Evolutionary conservation across 352 stramenopile genomes (phyloP), one percentile per base, ranked within the genome.

Genomic region (Phytophthora crassamura): DNA sequence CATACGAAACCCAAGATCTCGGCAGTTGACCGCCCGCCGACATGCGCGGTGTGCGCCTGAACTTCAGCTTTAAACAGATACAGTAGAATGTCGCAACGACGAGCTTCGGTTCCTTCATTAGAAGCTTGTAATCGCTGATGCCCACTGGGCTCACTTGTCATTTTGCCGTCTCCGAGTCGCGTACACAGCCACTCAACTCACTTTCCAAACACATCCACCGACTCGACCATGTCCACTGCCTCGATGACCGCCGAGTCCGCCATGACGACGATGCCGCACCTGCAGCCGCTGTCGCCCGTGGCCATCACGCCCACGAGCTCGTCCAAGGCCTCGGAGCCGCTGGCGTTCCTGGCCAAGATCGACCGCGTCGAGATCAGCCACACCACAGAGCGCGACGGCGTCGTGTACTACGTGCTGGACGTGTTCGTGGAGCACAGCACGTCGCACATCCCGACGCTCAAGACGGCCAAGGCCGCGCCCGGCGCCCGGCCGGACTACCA

Each of bases 371-470:
- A 85, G 59, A 82, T 88, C 54, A 75, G 74, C 38, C 49, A 38
- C 22, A 76, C 58, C 18, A 64, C 46, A 15, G 49, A 74, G 46
- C 77, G 80, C 34, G 60, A 68, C 7, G 73, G 77, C 15, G 77
- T 88, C 34, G 61, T 67, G 0, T 86, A 76, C 59, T n/a, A n/a
- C n/a, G n/a, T n/a, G n/a, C n/a, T n/a, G n/a, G n/a, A n/a, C n/a
- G n/a, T n/a, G n/a, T n/a, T 74, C 68, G 59, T 90, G 4, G 55
- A 90, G 63, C 75, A 78, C 52, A 65, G 65, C 34, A 75, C 80
- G 56, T 86, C 65, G 12, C 80, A 78, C 41, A 87, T 91, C 48
- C 82, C 78, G 40, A 84, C 75, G 15, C 80, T 82, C 67, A 78
- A 84, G 70, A 71, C 52, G 30, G 20, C 48, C 41, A 61, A 82